A percentile compares a stretch with the other conserved stretches of the same genome.
These are phyloP conservation scores for Leccinum pachyderme DNA, from an alignment of 1,284 basidiomycete genomes.

Conservation along the genomic window DNA sequence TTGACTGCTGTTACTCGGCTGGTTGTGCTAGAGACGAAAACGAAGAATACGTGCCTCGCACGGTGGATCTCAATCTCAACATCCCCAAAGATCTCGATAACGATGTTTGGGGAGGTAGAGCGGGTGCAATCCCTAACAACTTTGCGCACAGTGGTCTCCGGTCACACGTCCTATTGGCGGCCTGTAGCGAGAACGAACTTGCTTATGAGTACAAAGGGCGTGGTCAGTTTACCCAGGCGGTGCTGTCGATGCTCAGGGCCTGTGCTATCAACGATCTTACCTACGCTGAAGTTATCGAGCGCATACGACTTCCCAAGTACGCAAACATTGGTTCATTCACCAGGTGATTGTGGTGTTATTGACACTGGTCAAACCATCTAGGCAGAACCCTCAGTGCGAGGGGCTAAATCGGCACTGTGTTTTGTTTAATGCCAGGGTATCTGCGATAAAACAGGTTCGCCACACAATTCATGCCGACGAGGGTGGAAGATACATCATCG, in stretches of 20 bases:
- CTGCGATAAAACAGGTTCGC: not conserved
- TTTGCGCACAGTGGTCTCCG: slow-evolving; percentile 41
- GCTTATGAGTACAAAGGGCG: slow-evolving; percentile 17
- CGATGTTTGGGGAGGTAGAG: slow-evolving; percentile 45
- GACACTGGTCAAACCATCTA: not conserved
- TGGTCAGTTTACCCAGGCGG: slow-evolving; percentile 16
- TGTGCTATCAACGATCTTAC: slow-evolving; percentile 8
- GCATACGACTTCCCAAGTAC: slow-evolving; percentile 13
- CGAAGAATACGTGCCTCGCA: slow-evolving; percentile 38
- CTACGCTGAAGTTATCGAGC: slow-evolving; percentile 12
- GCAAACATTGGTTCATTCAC: not conserved
- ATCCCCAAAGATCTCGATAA: slow-evolving; percentile 47
- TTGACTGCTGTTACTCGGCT: slow-evolving; percentile 58
- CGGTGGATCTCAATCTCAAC: slow-evolving; percentile 44
- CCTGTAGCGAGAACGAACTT: slow-evolving; percentile 46
- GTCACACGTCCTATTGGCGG: slow-evolving; percentile 52
- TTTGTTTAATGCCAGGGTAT: slow-evolving; percentile 16
- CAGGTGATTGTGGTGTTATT: not conserved
- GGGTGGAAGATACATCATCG: slow-evolving; percentile 7
- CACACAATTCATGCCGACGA: not conserved
- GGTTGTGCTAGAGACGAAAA: slow-evolving; percentile 37
- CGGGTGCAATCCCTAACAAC: slow-evolving; percentile 32
- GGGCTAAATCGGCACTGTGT: slow-evolving; percentile 15
- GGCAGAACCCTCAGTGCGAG: slow-evolving; percentile 20
- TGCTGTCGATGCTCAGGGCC: slow-evolving; percentile 13